Percentiles rank a stretch among this genome's conserved stretches.
These are phyloP conservation scores for Leishmania mexicana DNA, from an alignment of 208 protist species.

Conservation along the genomic window DNA sequence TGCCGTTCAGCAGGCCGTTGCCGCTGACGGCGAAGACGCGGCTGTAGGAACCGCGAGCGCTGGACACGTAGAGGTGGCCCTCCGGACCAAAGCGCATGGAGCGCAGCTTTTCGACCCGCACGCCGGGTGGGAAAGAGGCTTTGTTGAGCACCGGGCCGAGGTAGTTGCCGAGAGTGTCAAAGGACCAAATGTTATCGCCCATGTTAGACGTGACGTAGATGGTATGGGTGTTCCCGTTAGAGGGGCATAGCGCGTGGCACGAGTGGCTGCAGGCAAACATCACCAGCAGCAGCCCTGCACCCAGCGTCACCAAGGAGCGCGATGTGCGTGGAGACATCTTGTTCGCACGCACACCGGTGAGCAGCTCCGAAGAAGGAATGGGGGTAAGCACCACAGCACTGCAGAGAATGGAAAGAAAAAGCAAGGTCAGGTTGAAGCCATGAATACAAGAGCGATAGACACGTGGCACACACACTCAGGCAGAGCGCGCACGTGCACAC, in stretches of 20 bases:
- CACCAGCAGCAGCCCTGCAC: constrained; percentile 23
- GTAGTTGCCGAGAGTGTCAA: constrained; percentile 79
- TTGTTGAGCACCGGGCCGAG: constrained; percentile 79
- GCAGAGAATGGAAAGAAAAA: background rate
- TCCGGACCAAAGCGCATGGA: constrained; percentile 82
- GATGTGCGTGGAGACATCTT: background rate
- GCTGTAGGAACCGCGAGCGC: constrained; percentile 80
- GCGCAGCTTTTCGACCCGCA: constrained; percentile 82
- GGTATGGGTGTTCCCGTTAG: constrained; percentile 87
- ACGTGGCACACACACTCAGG: background rate
- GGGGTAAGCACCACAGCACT: background rate
- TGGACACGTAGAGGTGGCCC: constrained; percentile 84
- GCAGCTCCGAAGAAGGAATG: background rate
- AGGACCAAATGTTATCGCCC: constrained; percentile 89
- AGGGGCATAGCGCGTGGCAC: constrained; percentile 58
- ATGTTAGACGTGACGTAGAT: constrained; percentile 90
- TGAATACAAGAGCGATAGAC: background rate
- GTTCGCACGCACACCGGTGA: background rate
- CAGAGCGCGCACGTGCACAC: background rate
- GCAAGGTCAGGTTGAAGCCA: background rate
- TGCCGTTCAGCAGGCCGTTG: constrained; percentile 86
- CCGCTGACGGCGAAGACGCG: constrained; percentile 88
- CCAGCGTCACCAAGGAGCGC: constrained; percentile 5
- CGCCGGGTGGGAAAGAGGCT: constrained; percentile 57
- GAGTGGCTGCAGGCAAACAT: constrained; percentile 17